Conservation (phyloP, 2,329 filamentous ascomycete genomes). For the Fusarium palustre region DNA sequence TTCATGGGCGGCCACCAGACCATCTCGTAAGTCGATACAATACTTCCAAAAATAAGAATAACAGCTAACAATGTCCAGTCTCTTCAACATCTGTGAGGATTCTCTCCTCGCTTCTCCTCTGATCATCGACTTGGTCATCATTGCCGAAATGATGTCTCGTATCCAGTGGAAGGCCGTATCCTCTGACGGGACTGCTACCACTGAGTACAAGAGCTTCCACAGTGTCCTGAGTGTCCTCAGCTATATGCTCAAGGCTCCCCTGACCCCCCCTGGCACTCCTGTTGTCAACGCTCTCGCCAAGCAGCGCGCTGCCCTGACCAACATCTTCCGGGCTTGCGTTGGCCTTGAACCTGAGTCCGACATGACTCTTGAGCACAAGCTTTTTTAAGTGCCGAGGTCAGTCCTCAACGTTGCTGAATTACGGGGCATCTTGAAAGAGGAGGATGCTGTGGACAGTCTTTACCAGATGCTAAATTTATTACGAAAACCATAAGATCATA, state of each 20-base stretch:
- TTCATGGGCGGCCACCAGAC: slow-evolving; percentile 99
- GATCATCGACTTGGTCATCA: slow-evolving; percentile 94
- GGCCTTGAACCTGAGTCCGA: slow-evolving; percentile 97
- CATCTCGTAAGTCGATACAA: slow-evolving; percentile 72
- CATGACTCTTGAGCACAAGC: slow-evolving; percentile 99
- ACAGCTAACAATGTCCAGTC: slow-evolving; percentile 60
- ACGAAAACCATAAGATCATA: slow-evolving; percentile 1
- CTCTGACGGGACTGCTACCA: slow-evolving; percentile 62
- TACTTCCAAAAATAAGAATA: background rate
- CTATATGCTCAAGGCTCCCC: slow-evolving; percentile 98
- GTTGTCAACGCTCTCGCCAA: slow-evolving; percentile 96
- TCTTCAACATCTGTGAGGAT: slow-evolving; percentile 99
- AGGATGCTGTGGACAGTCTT: slow-evolving; percentile 28
- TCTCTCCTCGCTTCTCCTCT: slow-evolving; percentile 94
- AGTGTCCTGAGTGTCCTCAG: slow-evolving; percentile 95
- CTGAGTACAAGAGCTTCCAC: slow-evolving; percentile 93
- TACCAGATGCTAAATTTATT: slow-evolving; percentile 22
- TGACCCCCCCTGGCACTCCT: slow-evolving; percentile 93
- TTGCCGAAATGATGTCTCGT: slow-evolving; percentile 98
- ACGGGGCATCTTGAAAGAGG: background rate
- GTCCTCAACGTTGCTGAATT: slow-evolving; percentile 4
- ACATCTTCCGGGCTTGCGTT: slow-evolving; percentile 98
- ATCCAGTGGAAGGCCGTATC: slow-evolving; percentile 85
- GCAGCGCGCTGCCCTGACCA: slow-evolving; percentile 93
- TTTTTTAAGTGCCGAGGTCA: slow-evolving; percentile 69